These are phyloP conservation scores for Euphrasia confusa DNA, from an alignment of 257 asterid genomes.

Conservation along the genomic window DNA sequence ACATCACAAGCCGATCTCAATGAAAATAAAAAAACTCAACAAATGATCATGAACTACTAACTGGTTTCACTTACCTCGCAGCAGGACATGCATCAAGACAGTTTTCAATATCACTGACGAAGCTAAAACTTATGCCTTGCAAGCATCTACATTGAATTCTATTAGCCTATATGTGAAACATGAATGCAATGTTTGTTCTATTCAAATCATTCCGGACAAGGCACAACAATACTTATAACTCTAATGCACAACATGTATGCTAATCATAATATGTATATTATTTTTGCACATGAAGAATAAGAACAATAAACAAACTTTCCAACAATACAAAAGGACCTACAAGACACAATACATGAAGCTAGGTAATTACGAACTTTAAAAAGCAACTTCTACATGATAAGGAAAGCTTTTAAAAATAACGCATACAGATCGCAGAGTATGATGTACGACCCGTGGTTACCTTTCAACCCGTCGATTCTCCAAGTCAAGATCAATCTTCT, in stretches of 20 bases:
- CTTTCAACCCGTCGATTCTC: conserved; percentile 78
- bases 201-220: conserved; percentile 4
- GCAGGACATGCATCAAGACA: conserved; percentile 7
- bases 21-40: conserved; percentile 6
- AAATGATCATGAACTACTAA: conserved; percentile 3
- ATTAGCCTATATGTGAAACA: neutral
- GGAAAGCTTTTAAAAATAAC: neutral
- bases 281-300: neutral
- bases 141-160: neutral
- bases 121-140: conserved; percentile 4
- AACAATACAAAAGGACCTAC: neutral
- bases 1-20: neutral
- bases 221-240: neutral
- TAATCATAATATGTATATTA: neutral
- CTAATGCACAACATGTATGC: conserved; percentile 2
- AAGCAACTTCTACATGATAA: neutral
- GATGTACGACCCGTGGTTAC: conserved; percentile 30
- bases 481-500: conserved; percentile 81
- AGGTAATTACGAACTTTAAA: conserved; percentile 8
- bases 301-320: no score
- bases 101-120: neutral
- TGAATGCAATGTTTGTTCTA: neutral
- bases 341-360: neutral
- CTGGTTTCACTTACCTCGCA: neutral
- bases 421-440: neutral